Evolutionary conservation across 1,139 yeast species (phyloP).

Genomic region (Protomyces macrosporus): DNA sequence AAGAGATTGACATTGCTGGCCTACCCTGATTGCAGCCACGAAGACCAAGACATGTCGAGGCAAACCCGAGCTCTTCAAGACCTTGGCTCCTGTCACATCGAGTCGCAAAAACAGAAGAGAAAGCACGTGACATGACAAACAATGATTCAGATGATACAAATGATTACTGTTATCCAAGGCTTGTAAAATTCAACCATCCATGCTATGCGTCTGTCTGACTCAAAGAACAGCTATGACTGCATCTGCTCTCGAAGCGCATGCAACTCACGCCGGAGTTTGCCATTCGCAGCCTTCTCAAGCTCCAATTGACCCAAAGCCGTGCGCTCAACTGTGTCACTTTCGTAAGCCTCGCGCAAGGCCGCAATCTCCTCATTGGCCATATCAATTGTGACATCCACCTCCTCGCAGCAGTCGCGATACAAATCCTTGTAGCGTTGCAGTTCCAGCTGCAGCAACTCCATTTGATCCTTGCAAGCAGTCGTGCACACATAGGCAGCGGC

Average conservation of each 20-base stretch:
- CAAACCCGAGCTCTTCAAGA: no score
- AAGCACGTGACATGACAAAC: no score
- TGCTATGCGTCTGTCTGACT: no score
- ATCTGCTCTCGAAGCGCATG: background rate
- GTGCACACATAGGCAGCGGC: background rate
- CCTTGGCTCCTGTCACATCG: no score
- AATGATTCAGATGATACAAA: no score
- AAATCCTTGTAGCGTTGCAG: conserved; percentile 16
- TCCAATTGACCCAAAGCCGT: conserved; percentile 12
- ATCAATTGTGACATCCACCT: conserved; percentile 21
- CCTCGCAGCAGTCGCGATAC: conserved; percentile 12
- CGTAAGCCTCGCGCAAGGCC: conserved; percentile 2
- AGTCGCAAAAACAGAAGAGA: no score
- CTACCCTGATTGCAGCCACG: conserved; percentile 25
- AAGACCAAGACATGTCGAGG: conserved; percentile 17
- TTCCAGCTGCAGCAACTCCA: conserved; percentile 9
- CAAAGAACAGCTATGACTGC: background rate
- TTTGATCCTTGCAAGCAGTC: background rate
- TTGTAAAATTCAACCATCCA: no score
- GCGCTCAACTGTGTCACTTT: conserved; percentile 8
- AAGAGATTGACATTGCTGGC: background rate
- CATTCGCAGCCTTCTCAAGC: conserved; percentile 16
- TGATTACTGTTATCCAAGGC: no score
- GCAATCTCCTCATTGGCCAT: conserved; percentile 21
- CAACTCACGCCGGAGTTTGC: background rate